These are phyloP conservation scores for Stephania cephalantha DNA, from an alignment of 164 flowering plant genomes.

Conservation along the genomic window DNA sequence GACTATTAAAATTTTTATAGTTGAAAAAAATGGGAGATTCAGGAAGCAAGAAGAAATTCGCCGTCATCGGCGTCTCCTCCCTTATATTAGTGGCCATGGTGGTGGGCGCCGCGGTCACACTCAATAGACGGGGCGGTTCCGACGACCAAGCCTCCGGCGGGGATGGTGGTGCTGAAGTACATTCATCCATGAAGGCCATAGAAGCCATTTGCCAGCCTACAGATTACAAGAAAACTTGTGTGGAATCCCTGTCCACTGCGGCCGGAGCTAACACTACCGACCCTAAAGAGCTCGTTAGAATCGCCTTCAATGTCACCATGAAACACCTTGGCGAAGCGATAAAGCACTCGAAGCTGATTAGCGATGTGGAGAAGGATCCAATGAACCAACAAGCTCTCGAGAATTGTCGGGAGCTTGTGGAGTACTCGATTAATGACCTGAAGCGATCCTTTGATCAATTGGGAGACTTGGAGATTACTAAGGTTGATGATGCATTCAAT, in stretches of 20 bases:
- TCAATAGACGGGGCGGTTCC: neutral
- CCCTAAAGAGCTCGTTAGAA: constrained; percentile 46
- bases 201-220: constrained; percentile 49
- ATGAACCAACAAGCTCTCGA: constrained; percentile 26
- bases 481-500: constrained; percentile 27
- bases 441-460: constrained; percentile 20
- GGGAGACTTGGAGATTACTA: constrained; percentile 18
- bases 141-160: neutral
- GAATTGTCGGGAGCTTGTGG: constrained; percentile 37
- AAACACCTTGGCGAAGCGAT: constrained; percentile 25
- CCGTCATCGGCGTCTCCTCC: constrained; percentile 31
- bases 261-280: constrained; percentile 35
- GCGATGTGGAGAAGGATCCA: constrained; percentile 45
- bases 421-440: constrained; percentile 36
- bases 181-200: constrained; percentile 42
- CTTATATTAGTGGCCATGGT: constrained; percentile 50
- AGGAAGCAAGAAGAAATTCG: constrained; percentile 29
- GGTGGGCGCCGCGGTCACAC: constrained; percentile 39
- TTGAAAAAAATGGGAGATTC: neutral
- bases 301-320: constrained; percentile 36
- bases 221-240: constrained; percentile 45
- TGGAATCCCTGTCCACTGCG: constrained; percentile 22
- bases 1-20: too few relatives aligned
- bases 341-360: constrained; percentile 24
- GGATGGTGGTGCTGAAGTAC: constrained; percentile 4